These are phyloP conservation scores for Daldinia vernicosa DNA, from an alignment of 495 filamentous ascomycete species.

Conservation along the genomic window DNA sequence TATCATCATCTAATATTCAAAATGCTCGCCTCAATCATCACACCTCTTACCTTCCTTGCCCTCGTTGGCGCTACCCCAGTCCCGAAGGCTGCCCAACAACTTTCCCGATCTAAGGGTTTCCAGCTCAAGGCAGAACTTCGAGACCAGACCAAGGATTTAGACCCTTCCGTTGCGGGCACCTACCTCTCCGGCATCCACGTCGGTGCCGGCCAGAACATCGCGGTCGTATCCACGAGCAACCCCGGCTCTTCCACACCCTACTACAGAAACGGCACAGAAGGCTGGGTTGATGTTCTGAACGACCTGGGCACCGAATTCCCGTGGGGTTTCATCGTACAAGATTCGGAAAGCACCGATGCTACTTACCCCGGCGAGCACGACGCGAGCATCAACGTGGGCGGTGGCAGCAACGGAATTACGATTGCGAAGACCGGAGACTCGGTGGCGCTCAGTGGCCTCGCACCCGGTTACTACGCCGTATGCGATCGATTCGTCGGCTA, in stretches of 20 bases:
- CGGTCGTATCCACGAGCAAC: slow-evolving; percentile 5
- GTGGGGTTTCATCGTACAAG: slow-evolving; percentile 36
- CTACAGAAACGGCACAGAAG: slow-evolving; percentile 41
- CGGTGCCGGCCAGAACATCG: slow-evolving; percentile 38
- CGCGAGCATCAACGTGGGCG: slow-evolving; percentile 27
- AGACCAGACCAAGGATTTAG: slow-evolving; percentile 40
- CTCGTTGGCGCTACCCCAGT: slow-evolving; percentile 22
- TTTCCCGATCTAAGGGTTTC: slow-evolving; percentile 29
- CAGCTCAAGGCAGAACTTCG: slow-evolving; percentile 32
- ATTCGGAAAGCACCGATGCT: slow-evolving; percentile 7
- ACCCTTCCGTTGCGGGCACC: slow-evolving; percentile 37
- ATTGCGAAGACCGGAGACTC: not conserved
- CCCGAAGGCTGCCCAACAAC: not conserved
- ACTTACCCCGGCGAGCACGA: slow-evolving; percentile 34
- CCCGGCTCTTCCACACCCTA: slow-evolving; percentile 20
- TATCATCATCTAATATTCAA: slow-evolving; percentile 8
- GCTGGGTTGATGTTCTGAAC: slow-evolving; percentile 19
- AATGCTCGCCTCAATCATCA: slow-evolving; percentile 28
- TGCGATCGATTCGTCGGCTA: slow-evolving; percentile 26
- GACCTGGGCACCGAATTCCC: slow-evolving; percentile 30
- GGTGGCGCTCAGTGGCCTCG: slow-evolving; percentile 8
- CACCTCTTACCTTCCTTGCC: slow-evolving; percentile 19
- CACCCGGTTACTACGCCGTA: slow-evolving; percentile 14
- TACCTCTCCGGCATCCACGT: slow-evolving; percentile 25
- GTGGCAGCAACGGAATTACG: slow-evolving; percentile 23